phyloP scores from a whole-genome alignment of 257 asterid species.

The Voacanga thouarsii region DNA sequence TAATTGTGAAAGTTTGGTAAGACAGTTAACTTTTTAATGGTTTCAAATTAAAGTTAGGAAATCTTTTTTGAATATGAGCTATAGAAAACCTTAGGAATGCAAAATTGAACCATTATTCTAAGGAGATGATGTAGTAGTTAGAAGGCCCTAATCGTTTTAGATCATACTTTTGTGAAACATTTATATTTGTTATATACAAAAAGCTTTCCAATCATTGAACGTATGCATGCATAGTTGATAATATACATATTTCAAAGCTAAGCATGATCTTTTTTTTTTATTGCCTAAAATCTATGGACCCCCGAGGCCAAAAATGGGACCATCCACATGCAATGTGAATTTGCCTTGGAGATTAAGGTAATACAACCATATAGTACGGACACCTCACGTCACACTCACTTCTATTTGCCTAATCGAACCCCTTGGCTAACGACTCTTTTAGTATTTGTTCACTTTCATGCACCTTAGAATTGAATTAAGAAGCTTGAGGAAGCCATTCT shows the following conservation, averaged over 20 bases:
- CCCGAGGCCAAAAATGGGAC: conserved; percentile 11
- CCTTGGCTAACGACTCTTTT: conserved; percentile 8
- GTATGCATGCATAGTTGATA: neutral
- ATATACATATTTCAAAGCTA: neutral
- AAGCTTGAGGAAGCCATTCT: conserved; percentile 16
- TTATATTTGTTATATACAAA: neutral
- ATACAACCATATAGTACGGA: conserved; percentile 1
- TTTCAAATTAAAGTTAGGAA: neutral
- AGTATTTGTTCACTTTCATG: conserved; percentile 26
- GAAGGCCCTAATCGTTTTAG: neutral
- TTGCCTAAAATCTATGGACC: neutral
- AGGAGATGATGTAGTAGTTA: neutral
- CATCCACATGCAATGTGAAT: conserved; percentile 27
- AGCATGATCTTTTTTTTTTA: neutral
- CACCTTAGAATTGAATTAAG: conserved; percentile 8
- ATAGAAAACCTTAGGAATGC: neutral
- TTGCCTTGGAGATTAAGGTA: conserved; percentile 29
- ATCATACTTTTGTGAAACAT: neutral
- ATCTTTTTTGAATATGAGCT: neutral
- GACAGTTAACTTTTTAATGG: neutral
- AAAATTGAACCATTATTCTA: neutral
- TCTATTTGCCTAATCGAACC: neutral
- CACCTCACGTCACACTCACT: conserved; percentile 16
- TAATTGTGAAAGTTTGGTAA: no score
- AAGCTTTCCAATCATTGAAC: conserved; percentile 6